phyloP scores from a whole-genome alignment of 2,329 filamentous ascomycete species.

The Aspergillus novofumigatus region DNA sequence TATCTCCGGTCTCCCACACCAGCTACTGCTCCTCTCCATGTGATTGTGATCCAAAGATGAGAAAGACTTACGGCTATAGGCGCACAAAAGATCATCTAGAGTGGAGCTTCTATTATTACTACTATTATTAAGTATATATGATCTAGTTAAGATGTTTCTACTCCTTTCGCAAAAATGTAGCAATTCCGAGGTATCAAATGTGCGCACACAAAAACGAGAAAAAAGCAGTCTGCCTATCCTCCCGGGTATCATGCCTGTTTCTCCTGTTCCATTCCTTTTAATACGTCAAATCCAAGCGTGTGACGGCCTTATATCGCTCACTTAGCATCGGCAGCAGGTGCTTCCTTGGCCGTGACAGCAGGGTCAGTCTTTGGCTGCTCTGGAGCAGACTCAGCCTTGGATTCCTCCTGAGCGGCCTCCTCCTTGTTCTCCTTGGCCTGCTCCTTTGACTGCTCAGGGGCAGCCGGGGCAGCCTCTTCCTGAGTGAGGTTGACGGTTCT shows the following conservation, averaged over 20 bases:
- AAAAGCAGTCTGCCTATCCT: conserved; percentile 10
- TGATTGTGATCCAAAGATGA: neutral
- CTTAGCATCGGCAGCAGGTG: conserved; percentile 12
- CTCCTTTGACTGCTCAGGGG: conserved; percentile 9
- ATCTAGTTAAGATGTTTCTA: neutral
- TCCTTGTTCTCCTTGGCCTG: conserved; percentile 17
- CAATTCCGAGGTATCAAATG: conserved; percentile 16
- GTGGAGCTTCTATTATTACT: neutral
- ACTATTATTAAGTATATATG: conserved; percentile 3
- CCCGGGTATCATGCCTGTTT: conserved; percentile 18
- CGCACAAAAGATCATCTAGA: neutral
- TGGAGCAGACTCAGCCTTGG: conserved; percentile 4
- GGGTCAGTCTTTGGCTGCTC: conserved; percentile 17
- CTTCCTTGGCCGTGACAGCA: conserved; percentile 18
- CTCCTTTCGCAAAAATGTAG: conserved; percentile 3
- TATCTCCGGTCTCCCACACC: neutral
- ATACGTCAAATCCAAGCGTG: neutral
- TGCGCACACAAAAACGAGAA: conserved; percentile 12
- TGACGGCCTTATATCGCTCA: conserved; percentile 4
- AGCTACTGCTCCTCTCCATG: neutral
- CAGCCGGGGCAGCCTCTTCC: conserved; percentile 16
- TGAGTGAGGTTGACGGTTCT: conserved; percentile 27
- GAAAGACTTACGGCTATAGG: neutral
- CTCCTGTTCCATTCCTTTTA: conserved; percentile 8
- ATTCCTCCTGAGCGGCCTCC: conserved; percentile 11